These are phyloP conservation scores for Neurospora tetrasperma DNA, from an alignment of 495 filamentous ascomycete species.

Conservation along the genomic window DNA sequence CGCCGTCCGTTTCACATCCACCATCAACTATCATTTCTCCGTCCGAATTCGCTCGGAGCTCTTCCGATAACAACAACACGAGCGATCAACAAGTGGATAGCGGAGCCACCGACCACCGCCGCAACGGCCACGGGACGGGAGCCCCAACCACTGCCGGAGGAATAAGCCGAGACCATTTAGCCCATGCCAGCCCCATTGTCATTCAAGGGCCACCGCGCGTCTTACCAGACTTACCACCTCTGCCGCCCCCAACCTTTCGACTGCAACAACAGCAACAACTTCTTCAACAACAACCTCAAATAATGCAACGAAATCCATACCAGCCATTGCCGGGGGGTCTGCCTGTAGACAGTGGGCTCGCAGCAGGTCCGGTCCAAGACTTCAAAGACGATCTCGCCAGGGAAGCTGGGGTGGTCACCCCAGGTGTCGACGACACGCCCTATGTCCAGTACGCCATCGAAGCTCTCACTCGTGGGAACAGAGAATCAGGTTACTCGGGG, in stretches of 20 bases:
- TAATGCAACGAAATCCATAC: neutral
- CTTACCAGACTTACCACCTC: neutral
- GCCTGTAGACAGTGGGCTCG: conserved; percentile 7
- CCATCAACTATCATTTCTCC: neutral
- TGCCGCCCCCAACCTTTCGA: neutral
- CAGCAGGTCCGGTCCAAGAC: conserved; percentile 19
- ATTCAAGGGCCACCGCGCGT: neutral
- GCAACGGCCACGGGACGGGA: neutral
- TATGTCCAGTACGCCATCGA: conserved; percentile 40
- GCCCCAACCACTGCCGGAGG: neutral
- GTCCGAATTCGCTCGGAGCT: neutral
- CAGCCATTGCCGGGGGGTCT: conserved; percentile 6
- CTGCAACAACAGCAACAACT: neutral
- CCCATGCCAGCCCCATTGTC: neutral
- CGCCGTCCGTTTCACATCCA: neutral
- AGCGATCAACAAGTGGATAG: neutral
- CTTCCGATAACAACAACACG: neutral
- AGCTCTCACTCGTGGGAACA: conserved; percentile 27
- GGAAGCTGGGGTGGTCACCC: conserved; percentile 35
- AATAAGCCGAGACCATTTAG: neutral
- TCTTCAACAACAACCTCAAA: neutral
- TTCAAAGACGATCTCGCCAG: conserved; percentile 35
- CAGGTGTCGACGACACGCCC: conserved; percentile 37
- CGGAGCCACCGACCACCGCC: neutral
- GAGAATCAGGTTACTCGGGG: conserved; percentile 21